These are phyloP conservation scores for Babjeviella inositovora DNA, from an alignment of 805 yeast genomes.

Conservation along the genomic window DNA sequence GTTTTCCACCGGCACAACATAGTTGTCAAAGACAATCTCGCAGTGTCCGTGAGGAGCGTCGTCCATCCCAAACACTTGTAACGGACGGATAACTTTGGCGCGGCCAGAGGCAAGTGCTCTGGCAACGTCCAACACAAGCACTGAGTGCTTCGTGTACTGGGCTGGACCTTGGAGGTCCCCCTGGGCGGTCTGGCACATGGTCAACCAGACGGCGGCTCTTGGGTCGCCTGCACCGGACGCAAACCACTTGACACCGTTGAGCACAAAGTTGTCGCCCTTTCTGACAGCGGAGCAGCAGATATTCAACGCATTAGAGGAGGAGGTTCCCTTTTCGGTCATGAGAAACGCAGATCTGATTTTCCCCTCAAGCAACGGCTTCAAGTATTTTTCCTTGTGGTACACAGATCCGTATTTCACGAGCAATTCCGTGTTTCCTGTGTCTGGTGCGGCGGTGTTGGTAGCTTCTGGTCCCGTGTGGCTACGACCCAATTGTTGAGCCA, in stretches of 20 bases:
- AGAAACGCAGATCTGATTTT: constrained; percentile 42
- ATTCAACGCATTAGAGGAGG: constrained; percentile 48
- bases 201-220: constrained; percentile 33
- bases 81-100: constrained; percentile 30
- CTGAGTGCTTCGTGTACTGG: constrained; percentile 42
- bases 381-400: constrained; percentile 24
- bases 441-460: constrained; percentile 46
- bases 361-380: constrained; percentile 36
- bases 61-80: constrained; percentile 40
- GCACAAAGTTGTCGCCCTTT: constrained; percentile 23
- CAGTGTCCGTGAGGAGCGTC: constrained; percentile 66
- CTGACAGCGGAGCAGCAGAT: constrained; percentile 28
- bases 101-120: constrained; percentile 30
- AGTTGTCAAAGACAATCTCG: constrained; percentile 34
- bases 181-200: constrained; percentile 29
- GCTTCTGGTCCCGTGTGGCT: constrained; percentile 39
- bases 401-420: constrained; percentile 22
- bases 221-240: constrained; percentile 62
- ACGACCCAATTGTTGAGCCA: constrained; percentile 48
- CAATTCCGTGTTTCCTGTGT: constrained; percentile 47
- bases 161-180: constrained; percentile 9
- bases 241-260: constrained; percentile 56
- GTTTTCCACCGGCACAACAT: constrained; percentile 24
- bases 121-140: constrained; percentile 34
- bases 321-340: constrained; percentile 47